These are phyloP conservation scores for Xylaria castorea DNA, from an alignment of 495 filamentous ascomycete genomes.

Conservation along the genomic window DNA sequence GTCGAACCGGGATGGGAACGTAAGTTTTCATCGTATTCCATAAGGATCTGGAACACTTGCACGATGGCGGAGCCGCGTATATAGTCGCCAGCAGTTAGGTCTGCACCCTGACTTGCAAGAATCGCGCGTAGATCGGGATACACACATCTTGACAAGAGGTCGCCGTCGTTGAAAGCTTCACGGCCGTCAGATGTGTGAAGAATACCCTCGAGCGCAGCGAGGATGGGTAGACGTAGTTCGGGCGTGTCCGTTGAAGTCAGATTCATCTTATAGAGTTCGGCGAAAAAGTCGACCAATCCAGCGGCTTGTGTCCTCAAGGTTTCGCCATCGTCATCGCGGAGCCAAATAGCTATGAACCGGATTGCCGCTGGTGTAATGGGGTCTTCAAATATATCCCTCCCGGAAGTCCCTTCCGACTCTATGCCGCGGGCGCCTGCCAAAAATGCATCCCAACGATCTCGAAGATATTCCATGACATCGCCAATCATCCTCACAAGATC, in stretches of 20 bases:
- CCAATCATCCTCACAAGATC: conserved; percentile 65
- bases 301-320: conserved; percentile 57
- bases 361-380: conserved; percentile 59
- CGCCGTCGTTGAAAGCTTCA: conserved; percentile 25
- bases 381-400: conserved; percentile 41
- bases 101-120: background rate
- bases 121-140: conserved; percentile 18
- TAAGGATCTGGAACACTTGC: conserved; percentile 16
- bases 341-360: conserved; percentile 61
- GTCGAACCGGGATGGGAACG: conserved; percentile 1
- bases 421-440: conserved; percentile 21
- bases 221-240: conserved; percentile 57
- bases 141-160: conserved; percentile 13
- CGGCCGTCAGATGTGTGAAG: conserved; percentile 27
- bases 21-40: conserved; percentile 13
- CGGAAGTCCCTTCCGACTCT: conserved; percentile 15
- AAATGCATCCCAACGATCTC: conserved; percentile 68
- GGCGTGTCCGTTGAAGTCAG: conserved; percentile 33
- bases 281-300: conserved; percentile 62
- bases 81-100: conserved; percentile 16
- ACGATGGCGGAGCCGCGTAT: conserved; percentile 24
- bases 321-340: conserved; percentile 67
- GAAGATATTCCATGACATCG: conserved; percentile 65
- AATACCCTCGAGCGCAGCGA: conserved; percentile 61
- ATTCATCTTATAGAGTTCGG: conserved; percentile 56